Base-by-base conservation (phyloP, 1,284 basidiomycete species). In the Kalmanozyma brasiliensis region DNA sequence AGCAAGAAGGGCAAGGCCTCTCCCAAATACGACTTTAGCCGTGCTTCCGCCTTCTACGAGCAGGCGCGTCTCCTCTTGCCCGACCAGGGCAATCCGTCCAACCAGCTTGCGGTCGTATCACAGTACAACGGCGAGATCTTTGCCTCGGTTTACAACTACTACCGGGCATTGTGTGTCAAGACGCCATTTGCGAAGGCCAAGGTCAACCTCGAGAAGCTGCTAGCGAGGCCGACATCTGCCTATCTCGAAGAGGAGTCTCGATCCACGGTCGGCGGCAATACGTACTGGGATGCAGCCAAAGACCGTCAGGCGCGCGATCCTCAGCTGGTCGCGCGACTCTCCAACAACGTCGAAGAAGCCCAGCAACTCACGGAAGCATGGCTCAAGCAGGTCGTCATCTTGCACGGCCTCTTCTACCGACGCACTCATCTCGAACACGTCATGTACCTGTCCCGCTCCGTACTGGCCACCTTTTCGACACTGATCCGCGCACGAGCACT, bases 21-120 rank as follows among this genome's bases (percentile, higher is more conserved):
- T 52, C 60, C 40, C 19, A 56, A 55, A 23, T 49, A 61, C 48
- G 73, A 81, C 55, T 78, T 76, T 37, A 59, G 61, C n/a, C 59
- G 65, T 22, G 79, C 79, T 19, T 46, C 56, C 8, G 62, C 43
- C 1, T 77, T 73, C 43, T 81, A 81, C 62, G 73, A 76, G 29
- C 72, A 77, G 44, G 77, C 79, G 9, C 71, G 77, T 26, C 52
- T 73, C 23, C 47, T 81, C 29, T 41, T 79, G 26, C 78, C 79
- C 8, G 74, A 77, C 36, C 64, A 74, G 37, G 79, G 79, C 49
- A 94, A 95, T 76, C 89, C 95, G 1, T 95, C 90, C 36, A 95
- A 98, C 80, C 94, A 98, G 83, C 88, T 98, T 24, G 95, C 94
- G 1, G 94, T 98, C 44, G 87, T 98, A 24, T 88, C 93, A 2